These are phyloP conservation scores for Nepenthes gracilis DNA, from an alignment of 148 eudicot species.

Conservation along the genomic window DNA sequence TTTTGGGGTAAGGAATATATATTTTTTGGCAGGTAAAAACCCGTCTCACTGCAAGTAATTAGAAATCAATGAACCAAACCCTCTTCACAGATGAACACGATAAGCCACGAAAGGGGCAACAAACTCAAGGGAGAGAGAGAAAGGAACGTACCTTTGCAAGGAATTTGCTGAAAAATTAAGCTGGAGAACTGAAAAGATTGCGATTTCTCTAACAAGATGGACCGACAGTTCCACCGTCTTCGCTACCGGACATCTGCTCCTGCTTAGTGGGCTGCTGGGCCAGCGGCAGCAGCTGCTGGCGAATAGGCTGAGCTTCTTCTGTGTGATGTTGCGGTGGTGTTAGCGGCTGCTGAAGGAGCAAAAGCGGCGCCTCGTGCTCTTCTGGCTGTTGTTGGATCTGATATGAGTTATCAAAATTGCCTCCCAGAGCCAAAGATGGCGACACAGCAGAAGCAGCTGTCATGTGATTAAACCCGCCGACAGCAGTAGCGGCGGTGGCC, in stretches of 20 bases:
- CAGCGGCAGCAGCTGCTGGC: not conserved
- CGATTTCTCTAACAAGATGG: no score
- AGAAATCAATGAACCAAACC: no score
- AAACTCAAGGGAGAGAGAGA: no score
- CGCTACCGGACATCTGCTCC: not conserved
- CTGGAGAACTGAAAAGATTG: no score
- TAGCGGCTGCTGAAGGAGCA: not conserved
- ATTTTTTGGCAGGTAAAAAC: no score
- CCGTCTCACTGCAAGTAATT: no score
- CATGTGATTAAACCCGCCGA: not conserved
- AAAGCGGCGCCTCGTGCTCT: not conserved
- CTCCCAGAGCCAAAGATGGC: constrained; percentile 22
- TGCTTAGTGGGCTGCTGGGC: not conserved
- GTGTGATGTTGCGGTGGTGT: not conserved
- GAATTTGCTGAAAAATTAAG: no score
- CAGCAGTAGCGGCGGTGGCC: not conserved
- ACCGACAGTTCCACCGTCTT: not conserved
- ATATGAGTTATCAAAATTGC: constrained; percentile 11
- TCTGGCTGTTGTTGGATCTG: constrained; percentile 8
- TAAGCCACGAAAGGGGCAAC: no score
- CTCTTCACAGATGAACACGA: no score
- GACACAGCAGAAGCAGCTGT: constrained; percentile 12
- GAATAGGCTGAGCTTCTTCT: not conserved
- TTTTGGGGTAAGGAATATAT: no score
- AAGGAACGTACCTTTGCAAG: no score